Percentiles rank a stretch among this genome's conserved stretches.
Conservation (phyloP, 192 early-diverging fungal genomes). For the Podila clonocystis region DNA sequence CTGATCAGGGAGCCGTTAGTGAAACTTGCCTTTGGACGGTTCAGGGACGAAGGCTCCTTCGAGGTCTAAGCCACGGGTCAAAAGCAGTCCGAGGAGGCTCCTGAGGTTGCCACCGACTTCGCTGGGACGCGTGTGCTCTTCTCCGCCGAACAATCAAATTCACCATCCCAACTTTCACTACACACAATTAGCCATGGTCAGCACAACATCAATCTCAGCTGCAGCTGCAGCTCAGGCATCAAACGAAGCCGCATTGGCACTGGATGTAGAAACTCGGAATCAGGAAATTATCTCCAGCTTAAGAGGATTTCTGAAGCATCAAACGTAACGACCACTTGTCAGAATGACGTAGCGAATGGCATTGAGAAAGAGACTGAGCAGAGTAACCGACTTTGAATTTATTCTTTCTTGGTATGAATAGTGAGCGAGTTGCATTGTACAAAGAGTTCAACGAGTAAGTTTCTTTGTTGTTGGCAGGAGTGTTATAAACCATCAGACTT, state of each 20-base stretch:
- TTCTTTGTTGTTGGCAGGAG: no score
- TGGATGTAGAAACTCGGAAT: conserved; percentile 41
- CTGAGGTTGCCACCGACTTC: neutral
- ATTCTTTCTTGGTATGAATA: neutral
- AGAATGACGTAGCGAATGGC: neutral
- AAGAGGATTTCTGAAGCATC: conserved; percentile 43
- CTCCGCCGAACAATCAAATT: neutral
- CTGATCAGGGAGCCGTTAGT: conserved; percentile 1
- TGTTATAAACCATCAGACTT: no score
- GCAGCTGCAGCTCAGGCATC: neutral
- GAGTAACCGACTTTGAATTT: neutral
- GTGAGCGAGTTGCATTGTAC: conserved; percentile 41
- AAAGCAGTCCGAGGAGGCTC: neutral
- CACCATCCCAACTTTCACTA: neutral
- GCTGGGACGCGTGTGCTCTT: neutral
- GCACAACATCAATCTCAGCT: conserved; percentile 8
- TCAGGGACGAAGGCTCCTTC: neutral
- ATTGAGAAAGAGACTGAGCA: neutral
- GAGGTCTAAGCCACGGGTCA: neutral
- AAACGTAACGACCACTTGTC: conserved; percentile 15
- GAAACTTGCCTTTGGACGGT: neutral
- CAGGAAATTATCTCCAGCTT: conserved; percentile 36
- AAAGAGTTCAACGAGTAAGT: conserved; percentile 53
- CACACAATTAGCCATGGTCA: conserved; percentile 14
- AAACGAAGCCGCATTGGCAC: conserved; percentile 2